Evolutionary conservation across 192 early-diverging fungal genomes (phyloP).

Genomic region (Kickxella alabastrina): DNA sequence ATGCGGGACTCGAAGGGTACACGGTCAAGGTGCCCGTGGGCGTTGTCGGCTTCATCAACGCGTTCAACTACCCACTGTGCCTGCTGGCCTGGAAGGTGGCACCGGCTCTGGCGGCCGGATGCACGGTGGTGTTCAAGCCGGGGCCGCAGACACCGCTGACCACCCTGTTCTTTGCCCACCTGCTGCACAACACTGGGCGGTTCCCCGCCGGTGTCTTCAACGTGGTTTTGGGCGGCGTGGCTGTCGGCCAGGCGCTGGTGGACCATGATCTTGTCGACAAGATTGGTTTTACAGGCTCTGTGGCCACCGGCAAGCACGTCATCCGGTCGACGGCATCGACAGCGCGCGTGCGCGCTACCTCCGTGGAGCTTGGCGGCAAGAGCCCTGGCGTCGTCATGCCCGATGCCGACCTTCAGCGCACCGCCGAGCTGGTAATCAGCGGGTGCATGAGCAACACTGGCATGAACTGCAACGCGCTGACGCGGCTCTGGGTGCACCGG

Average conservation of each 20-base stretch:
- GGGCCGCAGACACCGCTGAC: slow-evolving; percentile 60
- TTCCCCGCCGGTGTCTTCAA: slow-evolving; percentile 54
- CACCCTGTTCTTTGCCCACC: slow-evolving; percentile 52
- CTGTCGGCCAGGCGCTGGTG: slow-evolving; percentile 47
- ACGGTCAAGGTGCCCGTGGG: slow-evolving; percentile 53
- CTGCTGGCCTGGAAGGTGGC: slow-evolving; percentile 51
- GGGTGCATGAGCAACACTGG: slow-evolving; percentile 63
- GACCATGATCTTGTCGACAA: slow-evolving; percentile 52
- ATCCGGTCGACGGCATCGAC: slow-evolving; percentile 50
- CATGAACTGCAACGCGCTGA: slow-evolving; percentile 73
- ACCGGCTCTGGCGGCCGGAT: slow-evolving; percentile 51
- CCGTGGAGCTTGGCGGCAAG: slow-evolving; percentile 61
- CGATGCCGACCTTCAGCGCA: slow-evolving; percentile 51
- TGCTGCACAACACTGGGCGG: slow-evolving; percentile 34
- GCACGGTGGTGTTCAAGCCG: slow-evolving; percentile 54
- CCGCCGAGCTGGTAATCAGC: slow-evolving; percentile 38
- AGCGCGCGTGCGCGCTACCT: slow-evolving; percentile 39
- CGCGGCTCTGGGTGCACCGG: slow-evolving; percentile 68
- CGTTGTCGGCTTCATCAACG: slow-evolving; percentile 53
- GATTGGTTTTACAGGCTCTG: slow-evolving; percentile 56
- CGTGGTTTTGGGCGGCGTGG: slow-evolving; percentile 53
- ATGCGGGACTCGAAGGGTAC: slow-evolving; percentile 25
- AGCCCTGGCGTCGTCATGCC: slow-evolving; percentile 54
- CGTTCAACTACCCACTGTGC: slow-evolving; percentile 64
- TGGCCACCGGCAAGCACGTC: slow-evolving; percentile 52